Base-by-base conservation (phyloP, 75 land plant genomes). In the Pinus albicaulis region DNA sequence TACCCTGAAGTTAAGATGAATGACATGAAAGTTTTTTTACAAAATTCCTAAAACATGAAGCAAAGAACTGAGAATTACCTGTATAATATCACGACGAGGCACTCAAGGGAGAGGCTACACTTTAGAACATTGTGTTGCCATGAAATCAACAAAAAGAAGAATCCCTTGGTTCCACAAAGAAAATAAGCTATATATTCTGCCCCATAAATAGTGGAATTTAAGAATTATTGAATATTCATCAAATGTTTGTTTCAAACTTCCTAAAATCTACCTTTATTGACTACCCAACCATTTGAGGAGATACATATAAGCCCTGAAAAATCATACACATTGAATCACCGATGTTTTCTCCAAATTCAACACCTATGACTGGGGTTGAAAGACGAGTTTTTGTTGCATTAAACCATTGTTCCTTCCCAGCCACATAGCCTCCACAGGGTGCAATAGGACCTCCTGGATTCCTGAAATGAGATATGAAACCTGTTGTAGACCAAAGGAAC, bases 361-460 rank as follows among this genome's bases (percentile, higher is more conserved):
- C n/a, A n/a, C n/a, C n/a, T n/a, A n/a, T n/a, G n/a, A n/a, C n/a
- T n/a, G n/a, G n/a, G n/a, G n/a, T n/a, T n/a, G n/a, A n/a, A n/a
- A n/a, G n/a, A n/a, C n/a, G n/a, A n/a, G n/a, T n/a, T n/a, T n/a
- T n/a, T n/a, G n/a, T n/a, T n/a, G n/a, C n/a, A n/a, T n/a, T n/a
- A n/a, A n/a, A n/a, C n/a, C n/a, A n/a, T n/a, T n/a, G n/a, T n/a
- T n/a, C n/a, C n/a, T n/a, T n/a, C n/a, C n/a, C 96, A 56, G 96
- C 98, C 48, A 95, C 88, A 84, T 95, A 95, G 56, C 98, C 98
- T 77, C 98, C 96, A 86, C n/a, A 88, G 25, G 96, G 98, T 34
- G 96, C 93, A 77, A 95, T 88, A 16, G 96, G 93, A 76, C 98
- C 98, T 59, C 98, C 96, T 31, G 96, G 96, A 68, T 95, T 95